Conservation (phyloP, 1,284 basidiomycete species). For the Mycosarcoma mackinlayi region DNA sequence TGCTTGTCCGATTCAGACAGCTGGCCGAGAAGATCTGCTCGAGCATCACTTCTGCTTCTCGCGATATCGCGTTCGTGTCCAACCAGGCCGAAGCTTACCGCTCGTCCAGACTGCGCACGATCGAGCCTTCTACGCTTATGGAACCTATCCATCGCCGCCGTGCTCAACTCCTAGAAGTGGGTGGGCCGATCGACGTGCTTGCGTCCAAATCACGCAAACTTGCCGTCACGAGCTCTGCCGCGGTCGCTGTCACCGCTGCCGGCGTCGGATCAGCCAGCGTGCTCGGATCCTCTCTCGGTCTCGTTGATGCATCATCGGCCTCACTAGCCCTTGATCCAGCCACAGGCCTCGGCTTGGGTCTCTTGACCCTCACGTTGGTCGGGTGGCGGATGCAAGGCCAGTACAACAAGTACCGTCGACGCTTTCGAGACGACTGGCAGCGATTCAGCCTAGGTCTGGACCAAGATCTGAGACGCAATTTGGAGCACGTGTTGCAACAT, state of each 20-base stretch:
- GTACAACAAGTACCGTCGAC: constrained; percentile 61
- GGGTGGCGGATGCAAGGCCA: constrained; percentile 67
- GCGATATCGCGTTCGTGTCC: constrained; percentile 39
- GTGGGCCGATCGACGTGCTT: constrained; percentile 53
- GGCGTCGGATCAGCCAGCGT: constrained; percentile 41
- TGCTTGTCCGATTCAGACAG: constrained; percentile 34
- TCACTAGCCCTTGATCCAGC: constrained; percentile 53
- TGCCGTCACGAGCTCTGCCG: constrained; percentile 36
- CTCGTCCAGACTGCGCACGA: constrained; percentile 34
- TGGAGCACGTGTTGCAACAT: constrained; percentile 16
- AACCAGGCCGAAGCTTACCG: constrained; percentile 46
- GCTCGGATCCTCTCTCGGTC: constrained; percentile 35
- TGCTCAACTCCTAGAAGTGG: constrained; percentile 43
- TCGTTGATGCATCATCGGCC: constrained; percentile 30
- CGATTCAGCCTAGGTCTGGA: constrained; percentile 53
- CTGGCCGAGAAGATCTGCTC: constrained; percentile 19
- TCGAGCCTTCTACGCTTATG: constrained; percentile 48
- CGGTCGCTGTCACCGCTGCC: constrained; percentile 36
- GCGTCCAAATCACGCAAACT: constrained; percentile 45
- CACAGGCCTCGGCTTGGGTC: constrained; percentile 59
- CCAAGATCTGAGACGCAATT: constrained; percentile 45
- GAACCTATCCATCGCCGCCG: constrained; percentile 51
- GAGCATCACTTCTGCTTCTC: constrained; percentile 9
- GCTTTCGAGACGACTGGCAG: constrained; percentile 67
- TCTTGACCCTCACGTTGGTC: constrained; percentile 57